Base-by-base conservation (phyloP, 1,139 yeast genomes). In the Scheffersomyces segobiensis region DNA sequence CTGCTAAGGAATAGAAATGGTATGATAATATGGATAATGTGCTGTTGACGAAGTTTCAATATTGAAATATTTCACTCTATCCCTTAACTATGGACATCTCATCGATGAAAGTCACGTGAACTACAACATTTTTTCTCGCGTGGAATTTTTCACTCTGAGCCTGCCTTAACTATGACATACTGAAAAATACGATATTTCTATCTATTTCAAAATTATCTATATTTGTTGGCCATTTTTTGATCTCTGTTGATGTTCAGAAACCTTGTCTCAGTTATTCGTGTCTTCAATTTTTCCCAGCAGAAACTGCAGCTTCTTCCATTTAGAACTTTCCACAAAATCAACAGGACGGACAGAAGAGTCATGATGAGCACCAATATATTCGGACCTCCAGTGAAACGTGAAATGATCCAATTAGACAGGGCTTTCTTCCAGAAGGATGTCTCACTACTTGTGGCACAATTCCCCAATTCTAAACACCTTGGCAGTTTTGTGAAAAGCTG, bases 381-480 rank as follows among this genome's bases (percentile, higher is more conserved):
- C 61, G 75, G 77, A 5, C 96, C 97, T 3, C 97, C 97, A 0
- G 76, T 85, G 14, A 81, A 88, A 69, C 75, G 91, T 55, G 77
- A 83, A 5, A 88, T 91, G 93, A 82, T 69, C 52, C 79, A 70
- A 22, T 79, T 93, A 53, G 95, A 93, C 71, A 82, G 89, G 52
- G 72, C 82, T 0, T 84, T 86, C 65, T 93, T 93, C 75, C 69
- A 76, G 10, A 80, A 79, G 42, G 76, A 79, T 14, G 75, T 89
- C 5, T 83, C 86, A 0, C 75, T 92, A 22, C 83, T 89, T 62
- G 89, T 87, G 18, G 92, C 93, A 1, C 74, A 80, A 55, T 86
- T 93, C 66, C 86, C 88, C 1, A 87, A 92, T 58, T 92, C 96
- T 0, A 80, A 83, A 55, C 73, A 76, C 60, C 77, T 89, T 24